Percentiles rank a stretch among this genome's conserved stretches.
Conservation (phyloP, 345 rosid genomes). For the Aquilaria sinensis region DNA sequence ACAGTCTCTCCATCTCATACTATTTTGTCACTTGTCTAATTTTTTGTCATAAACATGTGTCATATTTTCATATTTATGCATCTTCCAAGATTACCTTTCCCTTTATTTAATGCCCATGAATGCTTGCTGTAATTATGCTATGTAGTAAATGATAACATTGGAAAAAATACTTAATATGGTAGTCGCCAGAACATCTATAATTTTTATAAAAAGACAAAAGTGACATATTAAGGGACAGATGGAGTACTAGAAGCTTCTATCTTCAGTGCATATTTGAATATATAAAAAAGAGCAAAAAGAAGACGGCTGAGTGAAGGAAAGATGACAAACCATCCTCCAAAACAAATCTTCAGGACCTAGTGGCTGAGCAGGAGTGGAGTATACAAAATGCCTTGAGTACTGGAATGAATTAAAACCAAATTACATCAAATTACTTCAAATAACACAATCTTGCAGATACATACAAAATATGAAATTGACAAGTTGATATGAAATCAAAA, state of each 20-base stretch:
- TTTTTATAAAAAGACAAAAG: too few relatives aligned
- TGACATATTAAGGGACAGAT: background rate
- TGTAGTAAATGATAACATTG: too few relatives aligned
- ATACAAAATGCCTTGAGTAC: slow-evolving; percentile 79
- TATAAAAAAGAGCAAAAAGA: background rate
- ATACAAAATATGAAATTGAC: background rate
- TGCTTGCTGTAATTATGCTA: too few relatives aligned
- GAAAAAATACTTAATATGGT: too few relatives aligned
- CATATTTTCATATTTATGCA: too few relatives aligned
- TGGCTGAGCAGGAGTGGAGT: slow-evolving; percentile 88
- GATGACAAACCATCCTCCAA: slow-evolving; percentile 86
- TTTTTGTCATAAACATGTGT: too few relatives aligned
- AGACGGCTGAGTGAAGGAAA: background rate
- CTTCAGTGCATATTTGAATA: background rate
- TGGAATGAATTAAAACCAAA: slow-evolving; percentile 25
- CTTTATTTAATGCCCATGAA: too few relatives aligned
- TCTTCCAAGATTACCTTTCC: too few relatives aligned
- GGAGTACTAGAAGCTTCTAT: background rate
- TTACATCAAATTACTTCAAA: slow-evolving; percentile 3
- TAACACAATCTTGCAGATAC: background rate
- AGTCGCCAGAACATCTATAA: too few relatives aligned
- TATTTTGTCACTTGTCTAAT: too few relatives aligned
- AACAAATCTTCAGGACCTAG: slow-evolving; percentile 94
- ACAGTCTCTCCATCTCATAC: too few relatives aligned
- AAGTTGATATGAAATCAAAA: background rate